Percentiles rank a stretch among this genome's conserved stretches.
These are phyloP conservation scores for Euryodendron excelsum DNA, from an alignment of 148 eudicot genomes.

Conservation along the genomic window DNA sequence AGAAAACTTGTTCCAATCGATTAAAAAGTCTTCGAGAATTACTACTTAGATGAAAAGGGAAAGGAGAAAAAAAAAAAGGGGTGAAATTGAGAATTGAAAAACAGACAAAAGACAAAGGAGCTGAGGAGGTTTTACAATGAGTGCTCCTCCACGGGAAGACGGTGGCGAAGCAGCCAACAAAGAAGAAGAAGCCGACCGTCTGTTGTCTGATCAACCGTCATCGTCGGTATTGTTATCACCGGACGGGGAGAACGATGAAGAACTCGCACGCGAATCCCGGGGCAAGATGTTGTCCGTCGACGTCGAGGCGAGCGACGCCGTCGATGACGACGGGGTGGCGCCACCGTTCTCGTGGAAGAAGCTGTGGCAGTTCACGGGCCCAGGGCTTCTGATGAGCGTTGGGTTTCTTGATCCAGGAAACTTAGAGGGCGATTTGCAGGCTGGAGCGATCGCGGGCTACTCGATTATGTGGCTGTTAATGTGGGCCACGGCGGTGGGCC, in stretches of 20 bases:
- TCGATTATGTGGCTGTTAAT: slow-evolving; percentile 47
- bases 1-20: not conserved
- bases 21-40: not conserved
- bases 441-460: slow-evolving; percentile 54
- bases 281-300: not conserved
- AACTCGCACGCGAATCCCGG: not conserved
- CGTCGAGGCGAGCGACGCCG: slow-evolving; percentile 3
- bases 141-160: slow-evolving; percentile 11
- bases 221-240: not conserved
- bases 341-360: slow-evolving; percentile 47
- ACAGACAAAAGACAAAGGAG: not conserved
- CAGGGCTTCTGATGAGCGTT: slow-evolving; percentile 53
- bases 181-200: slow-evolving; percentile 13
- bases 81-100: not conserved
- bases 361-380: slow-evolving; percentile 52
- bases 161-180: not conserved
- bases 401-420: slow-evolving; percentile 57
- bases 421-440: slow-evolving; percentile 48
- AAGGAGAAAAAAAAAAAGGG: not conserved
- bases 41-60: not conserved
- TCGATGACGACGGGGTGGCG: not conserved
- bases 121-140: not conserved
- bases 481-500: slow-evolving; percentile 56
- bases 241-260: slow-evolving; percentile 5
- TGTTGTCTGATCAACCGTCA: not conserved